A percentile compares a stretch with the other conserved stretches of the same genome.
Conservation (phyloP, 495 filamentous ascomycete species). For the Acidiella bohemica region DNA sequence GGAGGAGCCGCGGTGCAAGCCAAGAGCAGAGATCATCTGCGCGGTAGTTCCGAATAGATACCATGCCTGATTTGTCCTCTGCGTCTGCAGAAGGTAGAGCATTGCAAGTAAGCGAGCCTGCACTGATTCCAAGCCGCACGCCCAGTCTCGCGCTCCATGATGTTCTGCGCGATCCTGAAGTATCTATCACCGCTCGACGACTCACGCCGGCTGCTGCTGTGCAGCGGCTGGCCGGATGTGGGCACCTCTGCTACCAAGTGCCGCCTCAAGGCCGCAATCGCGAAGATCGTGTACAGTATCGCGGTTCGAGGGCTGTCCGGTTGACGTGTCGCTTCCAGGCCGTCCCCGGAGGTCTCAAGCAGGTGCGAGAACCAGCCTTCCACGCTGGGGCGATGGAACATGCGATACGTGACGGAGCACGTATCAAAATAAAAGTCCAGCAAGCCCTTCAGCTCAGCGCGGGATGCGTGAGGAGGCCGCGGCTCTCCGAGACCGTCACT, state of each 20-base stretch:
- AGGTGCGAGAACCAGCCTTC: not conserved
- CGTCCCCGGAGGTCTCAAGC: not conserved
- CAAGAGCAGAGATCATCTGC: conserved; percentile 2
- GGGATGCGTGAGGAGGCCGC: too few relatives aligned
- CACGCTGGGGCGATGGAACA: not conserved
- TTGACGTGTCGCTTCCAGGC: not conserved
- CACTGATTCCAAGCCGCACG: not conserved
- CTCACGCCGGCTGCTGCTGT: too few relatives aligned
- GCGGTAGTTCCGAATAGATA: not conserved
- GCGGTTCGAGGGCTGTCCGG: not conserved
- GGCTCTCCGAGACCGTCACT: too few relatives aligned
- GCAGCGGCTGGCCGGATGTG: not conserved
- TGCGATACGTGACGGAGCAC: not conserved
- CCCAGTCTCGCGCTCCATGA: not conserved
- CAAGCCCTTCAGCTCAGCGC: not conserved
- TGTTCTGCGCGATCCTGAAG: not conserved
- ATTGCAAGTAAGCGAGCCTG: not conserved
- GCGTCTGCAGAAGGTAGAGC: conserved; percentile 3
- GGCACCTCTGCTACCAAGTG: too few relatives aligned
- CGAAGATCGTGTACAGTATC: not conserved
- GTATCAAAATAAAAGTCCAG: not conserved
- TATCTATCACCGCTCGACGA: too few relatives aligned
- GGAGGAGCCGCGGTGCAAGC: not conserved
- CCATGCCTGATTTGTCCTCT: conserved; percentile 3
- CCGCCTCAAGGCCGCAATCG: not conserved